Evolutionary conservation across 2,329 filamentous ascomycete species (phyloP).

Genomic region (Hypoxylon sp.): DNA sequence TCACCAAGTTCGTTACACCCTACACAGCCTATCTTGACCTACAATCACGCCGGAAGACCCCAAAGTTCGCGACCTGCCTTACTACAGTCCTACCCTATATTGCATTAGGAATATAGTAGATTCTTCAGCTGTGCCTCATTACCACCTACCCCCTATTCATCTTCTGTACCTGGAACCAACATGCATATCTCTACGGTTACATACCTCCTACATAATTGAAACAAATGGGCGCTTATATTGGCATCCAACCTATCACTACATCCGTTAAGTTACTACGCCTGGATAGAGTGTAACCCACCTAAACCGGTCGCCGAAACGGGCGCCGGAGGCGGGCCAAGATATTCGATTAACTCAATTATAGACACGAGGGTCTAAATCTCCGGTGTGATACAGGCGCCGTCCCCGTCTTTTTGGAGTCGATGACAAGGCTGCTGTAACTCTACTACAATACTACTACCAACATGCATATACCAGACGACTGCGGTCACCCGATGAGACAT

Average conservation of each 20-base stretch:
- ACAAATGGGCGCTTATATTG: not conserved
- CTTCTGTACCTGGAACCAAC: not conserved
- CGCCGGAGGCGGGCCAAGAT: not conserved
- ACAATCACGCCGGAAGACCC: not conserved
- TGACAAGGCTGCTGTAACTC: not conserved
- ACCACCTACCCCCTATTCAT: not conserved
- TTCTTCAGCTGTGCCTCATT: not conserved
- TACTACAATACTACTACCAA: not conserved
- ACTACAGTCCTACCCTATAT: not conserved
- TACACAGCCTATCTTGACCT: not conserved
- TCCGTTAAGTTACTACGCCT: not conserved
- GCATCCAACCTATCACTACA: not conserved
- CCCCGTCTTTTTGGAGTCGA: too few relatives aligned
- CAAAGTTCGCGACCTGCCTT: not conserved
- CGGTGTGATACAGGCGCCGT: not conserved
- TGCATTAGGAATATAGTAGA: not conserved
- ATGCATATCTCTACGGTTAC: not conserved
- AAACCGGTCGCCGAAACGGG: not conserved
- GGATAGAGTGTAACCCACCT: not conserved
- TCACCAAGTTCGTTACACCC: not conserved
- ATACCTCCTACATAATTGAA: not conserved
- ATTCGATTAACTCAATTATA: not conserved
- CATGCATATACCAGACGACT: not conserved
- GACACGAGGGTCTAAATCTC: not conserved
- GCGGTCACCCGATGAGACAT: too few relatives aligned